These are phyloP conservation scores for Lophiostoma macrostomum DNA, from an alignment of 495 filamentous ascomycete genomes.

Conservation along the genomic window DNA sequence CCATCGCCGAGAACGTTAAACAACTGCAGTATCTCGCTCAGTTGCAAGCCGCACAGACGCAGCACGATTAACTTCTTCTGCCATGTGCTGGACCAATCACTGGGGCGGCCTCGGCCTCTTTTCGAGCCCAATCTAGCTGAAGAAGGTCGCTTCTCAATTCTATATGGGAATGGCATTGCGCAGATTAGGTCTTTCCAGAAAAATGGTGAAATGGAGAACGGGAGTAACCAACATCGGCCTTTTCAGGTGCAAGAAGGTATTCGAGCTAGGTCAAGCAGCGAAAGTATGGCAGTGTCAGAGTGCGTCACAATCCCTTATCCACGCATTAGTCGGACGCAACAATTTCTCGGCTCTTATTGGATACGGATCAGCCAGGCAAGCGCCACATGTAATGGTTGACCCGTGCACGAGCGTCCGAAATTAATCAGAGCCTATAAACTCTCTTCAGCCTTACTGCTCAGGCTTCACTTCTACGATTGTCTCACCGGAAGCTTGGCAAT, in stretches of 20 bases:
- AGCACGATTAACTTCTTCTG: conserved; percentile 2
- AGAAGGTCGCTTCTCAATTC: conserved; percentile 5
- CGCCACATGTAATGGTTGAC: background rate
- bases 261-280: background rate
- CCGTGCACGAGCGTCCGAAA: conserved; percentile 1
- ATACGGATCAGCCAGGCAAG: background rate
- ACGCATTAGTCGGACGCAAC: background rate
- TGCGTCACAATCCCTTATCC: background rate
- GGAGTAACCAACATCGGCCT: background rate
- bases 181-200: background rate
- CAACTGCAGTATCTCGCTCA: background rate
- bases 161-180: background rate
- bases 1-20: conserved; percentile 1
- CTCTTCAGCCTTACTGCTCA: conserved; percentile 1
- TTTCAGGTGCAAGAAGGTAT: background rate
- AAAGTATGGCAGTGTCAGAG: background rate
- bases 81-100: background rate
- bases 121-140: background rate
- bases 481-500: background rate
- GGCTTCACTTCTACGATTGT: background rate
- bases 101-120: background rate
- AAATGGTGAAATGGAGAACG: background rate
- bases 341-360: background rate
- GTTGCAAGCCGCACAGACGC: background rate
- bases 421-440: background rate